Evolutionary conservation across 805 yeast species (phyloP).

Genomic region (Cyberlindnera amylophila): DNA sequence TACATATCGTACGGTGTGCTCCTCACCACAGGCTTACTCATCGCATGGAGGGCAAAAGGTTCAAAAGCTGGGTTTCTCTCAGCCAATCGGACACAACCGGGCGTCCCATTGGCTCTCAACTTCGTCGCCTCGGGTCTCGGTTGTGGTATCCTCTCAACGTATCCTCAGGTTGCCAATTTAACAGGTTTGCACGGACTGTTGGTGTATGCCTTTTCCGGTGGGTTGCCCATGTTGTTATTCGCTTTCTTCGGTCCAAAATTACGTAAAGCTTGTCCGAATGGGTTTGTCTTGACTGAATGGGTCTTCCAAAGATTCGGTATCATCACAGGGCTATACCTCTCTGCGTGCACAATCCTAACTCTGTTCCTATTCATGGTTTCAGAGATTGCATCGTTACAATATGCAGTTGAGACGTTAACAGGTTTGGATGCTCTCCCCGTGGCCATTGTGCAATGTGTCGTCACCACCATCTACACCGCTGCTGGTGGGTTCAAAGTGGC

Average conservation of each 20-base stretch:
- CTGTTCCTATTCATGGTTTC: conserved; percentile 84
- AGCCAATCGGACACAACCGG: conserved; percentile 77
- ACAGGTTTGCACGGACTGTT: conserved; percentile 85
- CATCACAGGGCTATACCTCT: conserved; percentile 66
- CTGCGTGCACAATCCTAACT: conserved; percentile 79
- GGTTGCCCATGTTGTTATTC: conserved; percentile 82
- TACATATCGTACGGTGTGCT: conserved; percentile 56
- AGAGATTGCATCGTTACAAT: conserved; percentile 76
- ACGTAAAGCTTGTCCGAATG: conserved; percentile 77
- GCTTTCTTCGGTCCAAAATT: conserved; percentile 79
- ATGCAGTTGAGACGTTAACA: conserved; percentile 73
- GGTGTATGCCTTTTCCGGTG: conserved; percentile 75
- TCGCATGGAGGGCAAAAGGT: conserved; percentile 57
- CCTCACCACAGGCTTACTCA: conserved; percentile 48
- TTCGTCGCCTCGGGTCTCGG: conserved; percentile 93
- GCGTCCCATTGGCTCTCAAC: conserved; percentile 78
- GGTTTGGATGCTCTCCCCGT: conserved; percentile 77
- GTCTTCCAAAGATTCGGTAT: conserved; percentile 78
- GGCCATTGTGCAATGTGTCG: conserved; percentile 79
- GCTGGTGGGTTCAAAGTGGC: conserved; percentile 89
- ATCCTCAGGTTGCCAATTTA: conserved; percentile 79
- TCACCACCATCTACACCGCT: conserved; percentile 82
- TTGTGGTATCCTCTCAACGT: conserved; percentile 81
- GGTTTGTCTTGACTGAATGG: conserved; percentile 93
- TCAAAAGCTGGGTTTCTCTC: conserved; percentile 55